These are phyloP conservation scores for Plasmopara halstedii DNA, from an alignment of 352 stramenopile genomes.

Conservation along the genomic window DNA sequence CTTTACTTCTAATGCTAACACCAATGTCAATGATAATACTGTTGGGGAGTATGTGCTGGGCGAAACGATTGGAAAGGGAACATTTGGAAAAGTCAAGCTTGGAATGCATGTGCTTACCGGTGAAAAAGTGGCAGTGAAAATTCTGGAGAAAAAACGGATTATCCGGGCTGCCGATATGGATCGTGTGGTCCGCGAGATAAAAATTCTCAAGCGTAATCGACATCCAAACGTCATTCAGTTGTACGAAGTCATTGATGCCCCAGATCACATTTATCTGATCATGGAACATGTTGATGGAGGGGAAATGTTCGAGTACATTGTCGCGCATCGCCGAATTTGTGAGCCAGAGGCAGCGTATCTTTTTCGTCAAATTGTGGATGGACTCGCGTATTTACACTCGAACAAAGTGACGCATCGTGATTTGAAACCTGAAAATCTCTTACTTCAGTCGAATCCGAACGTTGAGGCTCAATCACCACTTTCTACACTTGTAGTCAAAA, in stretches of 20 bases:
- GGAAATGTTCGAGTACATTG: constrained; percentile 94
- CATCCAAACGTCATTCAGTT: constrained; percentile 89
- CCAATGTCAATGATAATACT: constrained; percentile 29
- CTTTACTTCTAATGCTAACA: background rate
- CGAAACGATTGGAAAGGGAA: constrained; percentile 90
- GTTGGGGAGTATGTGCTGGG: constrained; percentile 87
- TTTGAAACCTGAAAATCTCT: constrained; percentile 89
- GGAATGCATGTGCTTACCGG: constrained; percentile 83
- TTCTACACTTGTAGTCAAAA: constrained; percentile 48
- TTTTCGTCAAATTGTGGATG: constrained; percentile 89
- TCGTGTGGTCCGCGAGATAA: constrained; percentile 89
- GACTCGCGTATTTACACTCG: constrained; percentile 85
- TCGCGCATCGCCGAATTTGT: constrained; percentile 74
- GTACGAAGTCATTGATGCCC: constrained; percentile 56
- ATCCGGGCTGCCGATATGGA: constrained; percentile 83
- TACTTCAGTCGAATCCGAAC: constrained; percentile 59
- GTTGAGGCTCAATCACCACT: background rate
- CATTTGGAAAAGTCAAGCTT: constrained; percentile 90
- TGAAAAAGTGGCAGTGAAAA: constrained; percentile 90
- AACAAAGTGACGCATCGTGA: constrained; percentile 87
- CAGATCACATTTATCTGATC: constrained; percentile 84
- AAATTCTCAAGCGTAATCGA: constrained; percentile 88
- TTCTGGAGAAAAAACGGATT: constrained; percentile 90
- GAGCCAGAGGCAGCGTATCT: constrained; percentile 54
- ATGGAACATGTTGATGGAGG: constrained; percentile 89